Base-by-base conservation (phyloP, 106 monocot genomes). In the Apostasia ramifera region DNA sequence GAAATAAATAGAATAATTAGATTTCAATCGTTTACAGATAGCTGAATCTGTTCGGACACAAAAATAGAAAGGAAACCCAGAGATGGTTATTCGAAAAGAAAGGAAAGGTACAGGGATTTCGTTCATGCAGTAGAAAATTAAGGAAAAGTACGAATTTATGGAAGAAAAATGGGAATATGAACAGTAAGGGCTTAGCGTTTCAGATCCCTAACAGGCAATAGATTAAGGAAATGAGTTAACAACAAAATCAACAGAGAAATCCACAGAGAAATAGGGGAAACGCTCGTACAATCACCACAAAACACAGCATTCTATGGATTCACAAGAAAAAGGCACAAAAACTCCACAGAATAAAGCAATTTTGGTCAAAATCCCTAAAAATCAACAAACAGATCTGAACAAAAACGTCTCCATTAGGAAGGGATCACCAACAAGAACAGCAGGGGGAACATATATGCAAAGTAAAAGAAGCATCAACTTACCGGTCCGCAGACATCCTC, bases 401-500 rank as follows among this genome's bases (percentile, higher is more conserved):
- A 66, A 40, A 53, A 52, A 47, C 8, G 39, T 44, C 3, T 4
- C 26, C 2, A 49, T 43, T 40, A 63, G 1, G 9, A 70, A 70
- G 3, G 47, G 58, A 70, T 69, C 42, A 12, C 39, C 8, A n/a
- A 44, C 2, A 3, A 5, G 14, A 11, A 51, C n/a, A 41, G 7
- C 26, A 45, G 1, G 13, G 47, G 7, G 45, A 43, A 14, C 4
- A 60, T 40, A 37, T 37, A 48, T 41, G 6, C 48, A 47, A 8
- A 43, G 51, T 43, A 13, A 13, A 60, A 50, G 50, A 50, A 65
- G 56, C 48, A 47, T 13, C 8, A 46, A 47, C 5, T 69, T 64
- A 81, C 82, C 81, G 70, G 70, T 43, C 77, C 85, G 68, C 85
- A 81, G 55, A 80, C 70, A 42, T 77, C 73, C 61, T 85, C 85